These are phyloP conservation scores for Hordeum pubiflorum DNA, from an alignment of 202 grass and related monocot species.

Conservation along the genomic window DNA sequence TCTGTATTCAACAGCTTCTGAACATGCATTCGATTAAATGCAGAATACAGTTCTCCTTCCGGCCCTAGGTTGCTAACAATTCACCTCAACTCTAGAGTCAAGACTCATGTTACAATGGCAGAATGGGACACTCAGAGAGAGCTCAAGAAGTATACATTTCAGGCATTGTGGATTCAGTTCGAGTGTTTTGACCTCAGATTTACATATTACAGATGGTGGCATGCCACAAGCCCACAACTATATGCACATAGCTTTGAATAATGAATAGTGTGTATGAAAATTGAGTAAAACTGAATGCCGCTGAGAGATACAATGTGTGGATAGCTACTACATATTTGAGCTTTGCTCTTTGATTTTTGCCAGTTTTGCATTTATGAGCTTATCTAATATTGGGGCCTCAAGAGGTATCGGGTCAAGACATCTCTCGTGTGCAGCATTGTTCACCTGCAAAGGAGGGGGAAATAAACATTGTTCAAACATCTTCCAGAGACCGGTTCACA, in stretches of 20 bases:
- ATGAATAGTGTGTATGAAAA: slow-evolving; percentile 26
- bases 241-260: slow-evolving; percentile 15
- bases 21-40: background rate
- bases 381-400: slow-evolving; percentile 87
- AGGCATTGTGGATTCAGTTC: background rate
- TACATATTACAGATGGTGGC: slow-evolving; percentile 18
- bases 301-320: background rate
- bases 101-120: background rate
- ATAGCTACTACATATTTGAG: slow-evolving; percentile 33
- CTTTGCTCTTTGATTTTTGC: slow-evolving; percentile 67
- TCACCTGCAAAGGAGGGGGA: slow-evolving; percentile 51
- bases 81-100: background rate
- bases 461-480: slow-evolving; percentile 11
- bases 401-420: slow-evolving; percentile 92
- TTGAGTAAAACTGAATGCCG: slow-evolving; percentile 4
- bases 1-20: slow-evolving; percentile 8
- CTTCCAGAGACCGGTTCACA: background rate
- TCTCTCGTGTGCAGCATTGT: slow-evolving; percentile 90
- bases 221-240: slow-evolving; percentile 3
- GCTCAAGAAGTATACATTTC: slow-evolving; percentile 8
- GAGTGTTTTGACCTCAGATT: slow-evolving; percentile 12
- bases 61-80: background rate
- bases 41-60: slow-evolving; percentile 12
- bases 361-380: slow-evolving; percentile 78
- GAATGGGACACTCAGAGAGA: background rate